Evolutionary conservation across 306 rosid species (phyloP), one percentile per base, ranked within the genome.

Genomic region (Acacia melanoxylon): DNA sequence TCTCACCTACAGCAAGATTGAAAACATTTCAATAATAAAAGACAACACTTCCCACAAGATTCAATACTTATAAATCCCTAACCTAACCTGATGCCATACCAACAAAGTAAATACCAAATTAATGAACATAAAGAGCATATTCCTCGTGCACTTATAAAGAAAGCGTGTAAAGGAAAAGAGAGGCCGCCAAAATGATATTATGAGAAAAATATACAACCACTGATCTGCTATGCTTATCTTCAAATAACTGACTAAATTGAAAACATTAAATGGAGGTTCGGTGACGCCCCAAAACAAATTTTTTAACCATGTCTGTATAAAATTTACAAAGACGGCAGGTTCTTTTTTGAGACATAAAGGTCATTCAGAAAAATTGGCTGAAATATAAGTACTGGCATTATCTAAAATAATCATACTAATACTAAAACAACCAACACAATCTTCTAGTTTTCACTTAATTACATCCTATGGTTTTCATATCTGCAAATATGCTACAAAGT

Each of bases 1-100:
- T 83, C 52, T 91, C 41, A 91, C 97, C 97, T 92, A 52, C 74
- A 85, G 70, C 41, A 80, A 65, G 48, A 37, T 37, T 80, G 76
- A 68, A 76, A 74, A 79, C 67, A 74, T 49, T 3, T 16, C 44
- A 54, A 27, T 58, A 72, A 27, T 19, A n/a, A 35, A 35, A 81
- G 56, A 74, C 72, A 62, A 41, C 48, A 42, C 61, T 73, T 41
- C 44, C 40, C 33, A 24, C 51, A 48, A 78, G 40, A 71, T 20
- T 20, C 76, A 46, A 56, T 37, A 49, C 77, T 49, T 22, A 49
- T 48, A 68, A 87, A 31, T 41, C 58, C 65, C 14, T 54, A 33
- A 63, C 52, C 10, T 27, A 22, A 52, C 44, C 10, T 40, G 33
- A 78, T 66, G 49, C 73, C 48, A 81, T 68, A 25, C 56, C 48